Evolutionary conservation across 208 protist species (phyloP), one percentile per base, ranked within the genome.

Genomic region (Leptomonas pyrrhocoris): DNA sequence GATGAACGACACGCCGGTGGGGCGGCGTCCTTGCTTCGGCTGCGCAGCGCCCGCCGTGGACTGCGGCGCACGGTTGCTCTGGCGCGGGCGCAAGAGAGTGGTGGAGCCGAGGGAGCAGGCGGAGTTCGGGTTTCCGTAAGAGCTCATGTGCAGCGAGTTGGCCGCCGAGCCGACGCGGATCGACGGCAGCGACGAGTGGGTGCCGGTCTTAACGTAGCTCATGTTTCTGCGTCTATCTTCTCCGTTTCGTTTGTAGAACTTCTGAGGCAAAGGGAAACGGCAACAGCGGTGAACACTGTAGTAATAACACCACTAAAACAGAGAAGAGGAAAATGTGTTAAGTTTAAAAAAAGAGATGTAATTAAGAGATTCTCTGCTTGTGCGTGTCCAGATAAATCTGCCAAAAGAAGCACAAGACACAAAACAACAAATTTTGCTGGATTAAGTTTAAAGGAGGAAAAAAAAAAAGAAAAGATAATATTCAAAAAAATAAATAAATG

Each of bases 1-100:
- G 34, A 96, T 78, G 50, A 55, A 81, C 0, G 60, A 43, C 8
- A 59, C 38, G 25, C 46, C 62, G 12, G 54, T 28, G 19, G 38
- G 19, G n/a, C 36, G 57, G 18, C 42, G 45, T 9, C 34, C 31
- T 1, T 42, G 28, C 42, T 49, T 70, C 23, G 23, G 43, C 31
- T 38, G 18, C 6, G 40, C 21, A 21, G 13, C 2, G 0, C n/a
- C 59, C 0, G 50, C 21, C 5, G 63, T 53, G 9, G 72, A 62
- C 46, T 18, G 25, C 21, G 36, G 40, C 18, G 56, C 13, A 40
- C 31, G 48, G 40, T 7, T 27, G 61, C 36, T 68, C 40, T 70
- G 72, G 0, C 64, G 72, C 12, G 74, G 74, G 19, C 40, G 61
- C 25, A 74, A 42, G 23, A 79, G 67, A 42, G 64, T 60, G 5